These are phyloP conservation scores for Infundibulicybe gibba DNA, from an alignment of 768 basidiomycete genomes.

Conservation along the genomic window DNA sequence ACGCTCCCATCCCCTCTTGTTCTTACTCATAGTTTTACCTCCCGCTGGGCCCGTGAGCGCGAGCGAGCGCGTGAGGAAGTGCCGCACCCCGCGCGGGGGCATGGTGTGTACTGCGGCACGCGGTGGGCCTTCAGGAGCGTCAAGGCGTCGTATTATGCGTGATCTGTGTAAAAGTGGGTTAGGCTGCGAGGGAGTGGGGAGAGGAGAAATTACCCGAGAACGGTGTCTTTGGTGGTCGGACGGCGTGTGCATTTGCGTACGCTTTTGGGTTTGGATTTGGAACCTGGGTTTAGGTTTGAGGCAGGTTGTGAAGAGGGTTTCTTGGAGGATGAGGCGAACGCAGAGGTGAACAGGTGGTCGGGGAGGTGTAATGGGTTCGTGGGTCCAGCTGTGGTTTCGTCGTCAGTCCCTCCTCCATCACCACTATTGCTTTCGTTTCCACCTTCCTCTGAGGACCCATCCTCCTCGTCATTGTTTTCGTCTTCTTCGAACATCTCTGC, in stretches of 20 bases:
- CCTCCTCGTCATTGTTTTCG: constrained; percentile 17
- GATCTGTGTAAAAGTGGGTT: constrained; percentile 31
- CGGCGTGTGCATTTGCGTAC: constrained; percentile 25
- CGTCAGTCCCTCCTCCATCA: constrained; percentile 16
- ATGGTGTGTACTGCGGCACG: constrained; percentile 35
- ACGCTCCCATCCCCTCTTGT: constrained; percentile 53
- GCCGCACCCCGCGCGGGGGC: constrained; percentile 45
- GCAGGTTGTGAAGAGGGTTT: constrained; percentile 12
- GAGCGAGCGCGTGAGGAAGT: constrained; percentile 50
- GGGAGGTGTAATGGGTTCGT: constrained; percentile 50
- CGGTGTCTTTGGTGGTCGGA: constrained; percentile 40
- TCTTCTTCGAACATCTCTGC: constrained; percentile 17
- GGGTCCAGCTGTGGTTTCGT: constrained; percentile 16
- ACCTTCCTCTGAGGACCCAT: constrained; percentile 17
- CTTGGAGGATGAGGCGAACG: constrained; percentile 35
- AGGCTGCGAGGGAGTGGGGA: constrained; percentile 1
- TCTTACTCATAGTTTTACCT: constrained; percentile 14
- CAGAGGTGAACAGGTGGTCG: constrained; percentile 60
- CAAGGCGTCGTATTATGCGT: constrained; percentile 48
- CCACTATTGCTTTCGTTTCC: constrained; percentile 16
- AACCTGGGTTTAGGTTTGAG: constrained; percentile 17
- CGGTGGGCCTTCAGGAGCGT: constrained; percentile 12
- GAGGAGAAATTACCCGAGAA: constrained; percentile 47
- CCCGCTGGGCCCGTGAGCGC: constrained; percentile 33
- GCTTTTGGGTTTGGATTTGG: constrained; percentile 16